Percentiles rank a stretch among this genome's conserved stretches.
Evolutionary conservation across 1,284 basidiomycete genomes (phyloP).

Genomic region (Cutaneotrichosporon sp.): DNA sequence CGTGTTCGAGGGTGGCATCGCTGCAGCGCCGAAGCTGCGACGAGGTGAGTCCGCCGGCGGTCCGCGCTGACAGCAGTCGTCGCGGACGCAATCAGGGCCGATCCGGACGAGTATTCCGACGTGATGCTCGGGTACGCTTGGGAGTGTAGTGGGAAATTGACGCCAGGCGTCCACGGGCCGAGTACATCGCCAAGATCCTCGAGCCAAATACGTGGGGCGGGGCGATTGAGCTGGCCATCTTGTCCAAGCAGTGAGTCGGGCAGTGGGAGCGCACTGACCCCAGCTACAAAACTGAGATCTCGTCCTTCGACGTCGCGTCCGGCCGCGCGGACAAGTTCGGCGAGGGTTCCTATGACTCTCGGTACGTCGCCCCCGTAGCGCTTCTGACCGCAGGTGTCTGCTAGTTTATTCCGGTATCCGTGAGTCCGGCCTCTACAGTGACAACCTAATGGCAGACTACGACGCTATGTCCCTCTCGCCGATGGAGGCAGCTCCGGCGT

Average conservation of each 20-base stretch:
- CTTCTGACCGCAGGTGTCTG: conserved; percentile 47
- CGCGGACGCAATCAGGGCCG: conserved; percentile 66
- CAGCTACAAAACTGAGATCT: conserved; percentile 72
- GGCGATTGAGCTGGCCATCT: conserved; percentile 80
- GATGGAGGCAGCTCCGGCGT: conserved; percentile 62
- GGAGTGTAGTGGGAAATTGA: background rate
- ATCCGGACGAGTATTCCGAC: conserved; percentile 69
- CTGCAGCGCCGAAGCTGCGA: conserved; percentile 49
- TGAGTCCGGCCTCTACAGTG: conserved; percentile 22
- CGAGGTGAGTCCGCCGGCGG: too few species aligned
- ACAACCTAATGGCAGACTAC: conserved; percentile 58
- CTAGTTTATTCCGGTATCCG: conserved; percentile 86
- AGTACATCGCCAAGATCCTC: conserved; percentile 74
- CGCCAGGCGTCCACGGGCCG: conserved; percentile 61
- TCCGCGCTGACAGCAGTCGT: conserved; percentile 60
- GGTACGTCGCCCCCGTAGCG: conserved; percentile 22
- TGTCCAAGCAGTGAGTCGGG: conserved; percentile 59
- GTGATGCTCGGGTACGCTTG: conserved; percentile 69
- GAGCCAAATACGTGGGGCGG: conserved; percentile 83
- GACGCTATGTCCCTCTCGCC: conserved; percentile 82
- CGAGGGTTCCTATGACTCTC: conserved; percentile 52
- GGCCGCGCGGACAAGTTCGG: conserved; percentile 82
- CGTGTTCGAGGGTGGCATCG: conserved; percentile 72
- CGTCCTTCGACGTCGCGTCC: conserved; percentile 83
- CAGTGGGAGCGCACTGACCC: background rate